Conservation (phyloP, 306 rosid species). For the Phaseolus lunatus region DNA sequence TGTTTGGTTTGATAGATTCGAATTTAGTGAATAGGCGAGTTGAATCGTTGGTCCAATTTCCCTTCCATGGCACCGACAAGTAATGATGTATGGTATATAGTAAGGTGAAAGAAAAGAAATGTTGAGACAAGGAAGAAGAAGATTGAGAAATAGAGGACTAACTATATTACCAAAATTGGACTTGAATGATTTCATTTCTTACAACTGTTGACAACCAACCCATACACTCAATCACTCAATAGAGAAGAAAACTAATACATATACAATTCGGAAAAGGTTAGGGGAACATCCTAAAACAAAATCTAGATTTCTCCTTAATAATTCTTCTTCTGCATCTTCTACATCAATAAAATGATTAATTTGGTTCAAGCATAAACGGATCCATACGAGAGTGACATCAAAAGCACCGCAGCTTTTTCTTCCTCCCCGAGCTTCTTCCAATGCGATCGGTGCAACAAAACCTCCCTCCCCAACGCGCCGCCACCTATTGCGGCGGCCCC, state of each 20-base stretch:
- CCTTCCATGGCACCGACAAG: background rate
- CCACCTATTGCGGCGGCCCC: constrained; percentile 39
- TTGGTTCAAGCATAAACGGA: constrained; percentile 67
- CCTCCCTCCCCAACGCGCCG: constrained; percentile 71
- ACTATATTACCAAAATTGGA: constrained; percentile 56
- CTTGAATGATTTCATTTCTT: constrained; percentile 54
- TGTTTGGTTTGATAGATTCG: background rate
- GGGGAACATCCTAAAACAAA: constrained; percentile 38
- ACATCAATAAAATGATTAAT: background rate
- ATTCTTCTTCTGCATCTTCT: constrained; percentile 1
- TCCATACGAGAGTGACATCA: constrained; percentile 95
- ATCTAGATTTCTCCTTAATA: constrained; percentile 29
- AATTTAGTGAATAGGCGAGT: background rate
- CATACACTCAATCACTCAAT: constrained; percentile 31
- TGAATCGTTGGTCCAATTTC: background rate
- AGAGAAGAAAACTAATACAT: constrained; percentile 35
- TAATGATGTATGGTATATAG: background rate
- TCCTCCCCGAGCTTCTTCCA: constrained; percentile 84
- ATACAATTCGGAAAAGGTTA: constrained; percentile 52
- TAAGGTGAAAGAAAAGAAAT: background rate
- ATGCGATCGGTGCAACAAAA: constrained; percentile 79
- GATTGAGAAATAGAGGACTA: background rate
- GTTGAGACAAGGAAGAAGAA: background rate
- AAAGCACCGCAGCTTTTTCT: constrained; percentile 88
- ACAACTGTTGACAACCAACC: constrained; percentile 54